Conservation (phyloP, 768 basidiomycete species). For the Chalciporus piperatus region DNA sequence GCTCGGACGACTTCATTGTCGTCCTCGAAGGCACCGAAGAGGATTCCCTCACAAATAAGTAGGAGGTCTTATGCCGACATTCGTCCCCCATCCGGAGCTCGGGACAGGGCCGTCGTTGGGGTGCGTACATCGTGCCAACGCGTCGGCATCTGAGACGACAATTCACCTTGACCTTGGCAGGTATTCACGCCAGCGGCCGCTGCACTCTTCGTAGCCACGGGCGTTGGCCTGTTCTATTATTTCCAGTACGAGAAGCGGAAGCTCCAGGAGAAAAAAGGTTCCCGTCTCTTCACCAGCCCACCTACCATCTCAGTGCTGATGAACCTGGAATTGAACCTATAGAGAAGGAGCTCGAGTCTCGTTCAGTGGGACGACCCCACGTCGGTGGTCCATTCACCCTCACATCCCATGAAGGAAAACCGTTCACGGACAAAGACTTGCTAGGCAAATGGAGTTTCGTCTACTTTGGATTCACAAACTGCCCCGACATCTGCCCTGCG, state of each 20-base stretch:
- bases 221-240: conserved; percentile 80
- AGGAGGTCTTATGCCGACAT: conserved; percentile 16
- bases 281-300: conserved; percentile 19
- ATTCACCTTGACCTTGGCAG: conserved; percentile 38
- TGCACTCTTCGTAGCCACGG: conserved; percentile 78
- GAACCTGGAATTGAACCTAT: not conserved
- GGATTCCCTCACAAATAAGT: not conserved
- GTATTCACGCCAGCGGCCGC: conserved; percentile 91
- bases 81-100: conserved; percentile 24
- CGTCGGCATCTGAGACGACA: not conserved
- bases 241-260: conserved; percentile 85
- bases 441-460: conserved; percentile 88
- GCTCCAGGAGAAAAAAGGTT: conserved; percentile 73
- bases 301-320: not conserved
- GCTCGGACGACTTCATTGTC: conserved; percentile 4
- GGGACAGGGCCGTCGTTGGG: conserved; percentile 35
- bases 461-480: conserved; percentile 99
- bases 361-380: conserved; percentile 77
- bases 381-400: conserved; percentile 91
- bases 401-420: conserved; percentile 57
- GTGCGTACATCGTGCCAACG: conserved; percentile 17
- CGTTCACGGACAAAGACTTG: conserved; percentile 82
- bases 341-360: conserved; percentile 75
- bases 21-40: not conserved
- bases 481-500: conserved; percentile 98